Evolutionary conservation across 2,329 filamentous ascomycete species (phyloP).

Genomic region (Calonectria henricotiae): DNA sequence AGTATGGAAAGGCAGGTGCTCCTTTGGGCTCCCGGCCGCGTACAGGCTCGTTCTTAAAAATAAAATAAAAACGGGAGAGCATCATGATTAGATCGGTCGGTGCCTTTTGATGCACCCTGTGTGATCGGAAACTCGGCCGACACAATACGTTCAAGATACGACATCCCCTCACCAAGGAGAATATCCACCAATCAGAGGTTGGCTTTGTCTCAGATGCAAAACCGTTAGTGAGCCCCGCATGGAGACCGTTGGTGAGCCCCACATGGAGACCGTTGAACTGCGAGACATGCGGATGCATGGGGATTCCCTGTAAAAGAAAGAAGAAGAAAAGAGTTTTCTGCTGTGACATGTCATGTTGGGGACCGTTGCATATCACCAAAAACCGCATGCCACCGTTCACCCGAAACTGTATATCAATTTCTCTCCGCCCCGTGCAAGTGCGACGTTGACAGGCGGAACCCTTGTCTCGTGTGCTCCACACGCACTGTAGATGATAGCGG

Average conservation of each 20-base stretch:
- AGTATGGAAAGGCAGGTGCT: neutral
- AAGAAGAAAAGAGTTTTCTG: neutral
- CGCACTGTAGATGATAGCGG: neutral
- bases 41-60: neutral
- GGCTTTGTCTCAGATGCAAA: neutral
- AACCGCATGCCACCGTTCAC: neutral
- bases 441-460: slow-evolving; percentile 13
- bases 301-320: neutral
- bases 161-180: neutral
- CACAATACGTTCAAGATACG: neutral
- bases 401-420: slow-evolving; percentile 16
- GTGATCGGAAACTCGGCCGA: slow-evolving; percentile 9
- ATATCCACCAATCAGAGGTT: slow-evolving; percentile 12
- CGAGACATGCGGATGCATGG: slow-evolving; percentile 19
- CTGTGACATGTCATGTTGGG: neutral
- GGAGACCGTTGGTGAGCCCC: neutral
- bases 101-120: neutral
- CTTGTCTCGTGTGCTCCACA: neutral
- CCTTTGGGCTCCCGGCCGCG: neutral
- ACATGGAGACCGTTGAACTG: neutral
- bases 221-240: neutral
- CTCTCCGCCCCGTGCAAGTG: slow-evolving; percentile 18
- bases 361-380: slow-evolving; percentile 9
- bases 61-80: neutral
- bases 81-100: neutral